Evolutionary conservation across 2,329 filamentous ascomycete genomes (phyloP), one percentile per base, ranked within the genome.

Genomic region (Aureobasidium sp.): DNA sequence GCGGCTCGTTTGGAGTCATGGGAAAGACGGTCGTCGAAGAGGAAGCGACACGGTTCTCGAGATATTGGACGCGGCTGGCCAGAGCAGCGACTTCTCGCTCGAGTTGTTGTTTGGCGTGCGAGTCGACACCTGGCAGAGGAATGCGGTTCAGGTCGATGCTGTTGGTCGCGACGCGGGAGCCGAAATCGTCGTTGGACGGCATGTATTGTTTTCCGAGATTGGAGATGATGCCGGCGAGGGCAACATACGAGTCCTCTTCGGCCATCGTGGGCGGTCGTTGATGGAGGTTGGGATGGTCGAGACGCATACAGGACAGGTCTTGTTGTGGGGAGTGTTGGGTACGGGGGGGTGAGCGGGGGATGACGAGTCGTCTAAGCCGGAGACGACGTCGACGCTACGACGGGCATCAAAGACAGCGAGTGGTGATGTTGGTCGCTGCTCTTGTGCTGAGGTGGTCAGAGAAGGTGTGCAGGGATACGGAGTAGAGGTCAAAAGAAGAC

Each of bases 61-160:
- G 81, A 59, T 84, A 82, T 59, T 90, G 86, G 61, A 97, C 82
- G 60, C 93, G 79, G 57, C 83, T 74, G 56, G 85, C 80, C 58
- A 97, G 79, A 53, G 87, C 85, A 47, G 85, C 80, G 55, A 98
- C 79, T 72, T 97, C 91, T 56, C 79, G 77, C 72, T 97, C 90
- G 57, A 97, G 80, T 27, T 79, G 79, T 60, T 80, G 77, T 73
- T 97, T 97, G 60, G 85, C 85, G 30, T 81, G 71, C 39, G 80
- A 85, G 55, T 89, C 79, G 55, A 81, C 78, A 55, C 93, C 93
- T 12, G 91, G 90, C 21, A 97, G 78, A 58, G 78, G 79, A 64
- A 91, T 77, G 60, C 79, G 74, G 58, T 73, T 71, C 29, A 69
- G 63, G 58, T 75, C 73, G 49, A 68, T 64, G 60, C 77, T 76